Evolutionary conservation across 2,329 filamentous ascomycete species (phyloP).

Genomic region (Leptographium procerum): DNA sequence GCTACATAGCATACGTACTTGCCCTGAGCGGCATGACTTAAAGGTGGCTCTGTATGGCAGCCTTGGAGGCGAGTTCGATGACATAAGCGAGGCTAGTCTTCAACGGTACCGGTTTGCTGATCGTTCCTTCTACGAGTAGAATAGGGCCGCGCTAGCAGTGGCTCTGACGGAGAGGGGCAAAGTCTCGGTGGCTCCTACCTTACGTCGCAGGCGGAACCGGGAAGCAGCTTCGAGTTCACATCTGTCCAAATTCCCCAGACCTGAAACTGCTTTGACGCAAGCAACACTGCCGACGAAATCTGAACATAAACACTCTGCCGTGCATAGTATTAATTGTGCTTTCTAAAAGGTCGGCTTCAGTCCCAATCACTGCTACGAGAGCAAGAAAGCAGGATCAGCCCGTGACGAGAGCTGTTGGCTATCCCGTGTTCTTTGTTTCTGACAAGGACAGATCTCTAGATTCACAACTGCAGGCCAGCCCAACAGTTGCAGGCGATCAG

Average conservation of each 20-base stretch:
- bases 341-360: background rate
- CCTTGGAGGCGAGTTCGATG: background rate
- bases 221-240: background rate
- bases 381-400: background rate
- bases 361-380: background rate
- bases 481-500: background rate
- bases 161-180: background rate
- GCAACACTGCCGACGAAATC: background rate
- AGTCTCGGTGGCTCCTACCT: background rate
- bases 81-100: background rate
- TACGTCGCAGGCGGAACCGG: background rate
- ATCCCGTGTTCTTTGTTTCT: background rate
- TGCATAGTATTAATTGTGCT: background rate
- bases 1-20: too few species aligned
- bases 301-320: background rate
- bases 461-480: too few species aligned
- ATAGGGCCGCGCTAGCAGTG: background rate
- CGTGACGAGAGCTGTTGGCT: background rate
- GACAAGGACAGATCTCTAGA: background rate
- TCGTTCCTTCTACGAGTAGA: too few species aligned
- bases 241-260: too few species aligned
- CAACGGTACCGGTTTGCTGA: too few species aligned
- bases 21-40: too few species aligned
- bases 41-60: too few species aligned
- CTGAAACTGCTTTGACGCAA: slow-evolving; percentile 3